These are phyloP conservation scores for Penicillium sp. DNA, from an alignment of 2,329 filamentous ascomycete species.

Conservation along the genomic window DNA sequence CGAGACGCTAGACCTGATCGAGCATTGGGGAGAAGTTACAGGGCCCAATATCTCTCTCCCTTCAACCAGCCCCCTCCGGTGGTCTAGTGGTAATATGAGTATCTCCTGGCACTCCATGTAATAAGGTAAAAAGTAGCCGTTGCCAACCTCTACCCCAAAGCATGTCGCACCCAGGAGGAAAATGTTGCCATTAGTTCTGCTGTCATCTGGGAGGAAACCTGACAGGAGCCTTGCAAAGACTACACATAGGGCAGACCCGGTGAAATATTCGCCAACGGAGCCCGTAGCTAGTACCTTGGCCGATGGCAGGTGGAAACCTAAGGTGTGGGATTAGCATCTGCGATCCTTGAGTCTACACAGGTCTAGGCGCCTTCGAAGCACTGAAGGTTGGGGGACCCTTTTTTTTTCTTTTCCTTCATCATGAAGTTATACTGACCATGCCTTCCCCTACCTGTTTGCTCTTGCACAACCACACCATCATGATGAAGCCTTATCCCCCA, in stretches of 20 bases:
- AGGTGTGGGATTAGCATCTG: constrained; percentile 1
- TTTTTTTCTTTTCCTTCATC: neutral
- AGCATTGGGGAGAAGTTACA: neutral
- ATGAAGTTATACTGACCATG: too few species aligned
- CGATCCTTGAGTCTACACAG: constrained; percentile 2
- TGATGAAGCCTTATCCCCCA: neutral
- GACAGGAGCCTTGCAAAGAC: constrained; percentile 1
- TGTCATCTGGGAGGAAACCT: neutral
- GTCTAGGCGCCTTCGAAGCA: constrained; percentile 1
- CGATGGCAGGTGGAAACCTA: neutral
- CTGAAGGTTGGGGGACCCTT: neutral
- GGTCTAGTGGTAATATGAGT: constrained; percentile 1
- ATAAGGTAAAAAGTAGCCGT: neutral
- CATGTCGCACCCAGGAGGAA: neutral
- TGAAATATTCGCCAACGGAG: neutral
- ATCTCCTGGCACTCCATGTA: neutral
- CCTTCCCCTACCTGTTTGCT: neutral
- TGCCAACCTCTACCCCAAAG: neutral
- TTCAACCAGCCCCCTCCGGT: neutral
- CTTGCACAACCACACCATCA: neutral
- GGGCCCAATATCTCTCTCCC: neutral
- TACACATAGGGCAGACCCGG: constrained; percentile 3
- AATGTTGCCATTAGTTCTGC: neutral
- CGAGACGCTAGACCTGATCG: too few species aligned
- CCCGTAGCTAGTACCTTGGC: constrained; percentile 3